Conservation (phyloP, 2,329 filamentous ascomycete species). For the Exserohilum rostratum region DNA sequence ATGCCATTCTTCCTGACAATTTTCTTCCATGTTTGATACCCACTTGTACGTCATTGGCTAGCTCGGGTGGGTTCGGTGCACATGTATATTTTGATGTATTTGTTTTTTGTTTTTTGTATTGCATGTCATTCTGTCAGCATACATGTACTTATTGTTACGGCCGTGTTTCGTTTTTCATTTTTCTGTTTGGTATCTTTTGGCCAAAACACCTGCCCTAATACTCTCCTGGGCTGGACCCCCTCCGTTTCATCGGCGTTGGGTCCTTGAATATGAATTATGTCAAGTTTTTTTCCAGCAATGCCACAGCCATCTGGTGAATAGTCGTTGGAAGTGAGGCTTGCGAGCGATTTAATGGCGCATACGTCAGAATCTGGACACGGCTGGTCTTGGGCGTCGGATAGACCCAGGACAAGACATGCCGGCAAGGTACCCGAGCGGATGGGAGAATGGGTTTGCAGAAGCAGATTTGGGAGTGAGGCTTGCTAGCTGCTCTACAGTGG, state of each 20-base stretch:
- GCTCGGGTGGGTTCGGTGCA: constrained; percentile 26
- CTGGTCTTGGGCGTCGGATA: background rate
- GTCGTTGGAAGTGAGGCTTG: constrained; percentile 8
- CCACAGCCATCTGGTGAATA: background rate
- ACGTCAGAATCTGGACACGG: background rate
- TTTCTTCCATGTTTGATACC: constrained; percentile 29
- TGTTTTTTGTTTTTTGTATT: constrained; percentile 11
- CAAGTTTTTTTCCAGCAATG: constrained; percentile 1
- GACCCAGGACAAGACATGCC: background rate
- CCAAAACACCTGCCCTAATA: constrained; percentile 30
- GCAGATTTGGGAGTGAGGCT: constrained; percentile 20
- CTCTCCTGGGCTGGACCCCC: constrained; percentile 34
- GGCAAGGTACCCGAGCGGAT: background rate
- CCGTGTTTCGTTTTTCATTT: constrained; percentile 12
- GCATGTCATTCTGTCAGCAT: constrained; percentile 18
- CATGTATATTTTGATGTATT: constrained; percentile 18
- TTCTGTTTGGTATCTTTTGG: constrained; percentile 29
- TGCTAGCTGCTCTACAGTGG: constrained; percentile 16
- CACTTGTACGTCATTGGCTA: constrained; percentile 24
- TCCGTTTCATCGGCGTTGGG: constrained; percentile 22
- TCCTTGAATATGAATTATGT: constrained; percentile 22
- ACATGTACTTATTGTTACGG: constrained; percentile 19
- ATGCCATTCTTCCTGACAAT: constrained; percentile 14
- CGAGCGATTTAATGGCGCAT: background rate
- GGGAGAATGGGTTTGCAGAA: constrained; percentile 12